Base-by-base conservation (phyloP, 2,329 filamentous ascomycete species). In the Aaosphaeria pasadenensis region DNA sequence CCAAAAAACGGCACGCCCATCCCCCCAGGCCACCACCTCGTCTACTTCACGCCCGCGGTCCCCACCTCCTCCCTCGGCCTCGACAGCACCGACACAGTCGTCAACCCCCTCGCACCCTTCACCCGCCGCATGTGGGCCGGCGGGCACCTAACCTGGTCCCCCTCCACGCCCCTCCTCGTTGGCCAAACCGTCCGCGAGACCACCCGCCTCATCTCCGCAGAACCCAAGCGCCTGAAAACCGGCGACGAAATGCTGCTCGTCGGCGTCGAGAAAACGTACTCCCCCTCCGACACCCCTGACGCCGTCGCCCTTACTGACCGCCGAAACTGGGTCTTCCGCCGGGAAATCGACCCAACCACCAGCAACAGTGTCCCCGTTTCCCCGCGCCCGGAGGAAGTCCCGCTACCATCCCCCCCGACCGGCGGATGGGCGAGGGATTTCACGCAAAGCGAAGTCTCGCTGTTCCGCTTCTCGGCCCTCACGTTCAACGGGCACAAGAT, bases 401-500 rank as follows among this genome's bases (percentile, higher is more conserved):
- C 50, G 0, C 30, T 67, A 7, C 17, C 17, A 24, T 9, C 33
- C n/a, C n/a, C n/a, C 33, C 66, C 62, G 6, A 38, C 44, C 4
- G 59, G 45, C 6, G 29, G 11, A 40, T 79, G 81, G 53, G 71
- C 69, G 38, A 76, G 86, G 55, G 75, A 76, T 1, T 74, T 96
- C 28, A 79, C 72, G 0, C 89, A 91, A 4, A 84, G 85, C 5
- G 76, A 81, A 1, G 77, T 81, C 4, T 80, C 95, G 2, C 81
- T 99, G 44, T 96, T 96, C 73, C 84, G 92, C 47, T 99, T 95
- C 76, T 92, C 87, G 13, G 91, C 91, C 5, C 79, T 99, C 41
- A 92, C 89, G 2, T 94, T 91, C 75, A 99, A 99, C 70, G 90
- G 89, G 1, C 94, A 99, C 69, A 79, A 82, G 28, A 97, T 99